A percentile compares a stretch with the other conserved stretches of the same genome.
phyloP scores from a whole-genome alignment of 2,329 filamentous ascomycete genomes.

The Tolypocladium tundrense region DNA sequence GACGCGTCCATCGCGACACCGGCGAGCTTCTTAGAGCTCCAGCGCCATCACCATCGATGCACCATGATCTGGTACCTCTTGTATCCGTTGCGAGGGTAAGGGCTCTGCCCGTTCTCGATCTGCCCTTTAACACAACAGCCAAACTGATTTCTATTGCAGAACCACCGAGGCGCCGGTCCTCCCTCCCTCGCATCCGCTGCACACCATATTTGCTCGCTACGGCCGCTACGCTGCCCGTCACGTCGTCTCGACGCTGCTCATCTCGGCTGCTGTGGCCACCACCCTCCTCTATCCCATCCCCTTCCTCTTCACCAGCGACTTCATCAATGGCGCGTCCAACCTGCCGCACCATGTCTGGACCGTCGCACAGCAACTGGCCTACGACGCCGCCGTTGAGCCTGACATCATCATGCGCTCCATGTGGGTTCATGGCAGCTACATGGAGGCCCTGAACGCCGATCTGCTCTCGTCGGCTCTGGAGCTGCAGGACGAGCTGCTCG shows the following conservation, averaged over 20 bases:
- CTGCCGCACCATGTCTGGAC: conserved; percentile 77
- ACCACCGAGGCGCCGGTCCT: conserved; percentile 65
- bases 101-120: conserved; percentile 15
- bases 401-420: conserved; percentile 76
- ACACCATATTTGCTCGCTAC: conserved; percentile 55
- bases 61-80: conserved; percentile 67
- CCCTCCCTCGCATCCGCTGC: conserved; percentile 53
- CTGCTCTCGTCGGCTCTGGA: conserved; percentile 57
- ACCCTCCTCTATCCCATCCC: conserved; percentile 64
- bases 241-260: conserved; percentile 62
- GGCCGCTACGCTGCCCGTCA: conserved; percentile 61
- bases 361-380: conserved; percentile 53
- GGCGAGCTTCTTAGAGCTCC: neutral
- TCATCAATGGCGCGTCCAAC: conserved; percentile 59
- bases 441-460: conserved; percentile 58
- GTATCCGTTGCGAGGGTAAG: conserved; percentile 67
- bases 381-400: conserved; percentile 37
- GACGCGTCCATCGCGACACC: neutral
- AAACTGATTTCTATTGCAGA: conserved; percentile 29
- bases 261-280: conserved; percentile 62
- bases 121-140: neutral
- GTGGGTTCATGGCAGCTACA: conserved; percentile 74
- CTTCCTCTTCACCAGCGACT: conserved; percentile 64
- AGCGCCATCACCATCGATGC: neutral
- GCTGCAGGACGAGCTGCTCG: conserved; percentile 61